Evolutionary conservation across 2,329 filamentous ascomycete species (phyloP).

Genomic region (Lasiodiplodia sp.): DNA sequence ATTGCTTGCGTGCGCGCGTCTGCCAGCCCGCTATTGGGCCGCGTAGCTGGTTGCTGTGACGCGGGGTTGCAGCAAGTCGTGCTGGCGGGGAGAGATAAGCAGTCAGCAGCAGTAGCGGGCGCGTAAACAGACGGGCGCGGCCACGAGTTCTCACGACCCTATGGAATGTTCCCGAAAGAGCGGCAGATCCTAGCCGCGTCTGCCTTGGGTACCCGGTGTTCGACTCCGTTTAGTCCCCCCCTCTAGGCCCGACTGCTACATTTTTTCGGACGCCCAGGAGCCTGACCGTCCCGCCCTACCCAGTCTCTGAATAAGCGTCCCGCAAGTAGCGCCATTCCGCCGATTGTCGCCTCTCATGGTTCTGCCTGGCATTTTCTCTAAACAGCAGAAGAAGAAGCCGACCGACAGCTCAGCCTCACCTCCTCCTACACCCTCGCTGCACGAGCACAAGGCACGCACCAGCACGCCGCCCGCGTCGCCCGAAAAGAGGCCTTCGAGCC

Average conservation of each 20-base stretch:
- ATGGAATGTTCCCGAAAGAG: conserved; percentile 26
- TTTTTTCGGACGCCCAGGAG: conserved; percentile 24
- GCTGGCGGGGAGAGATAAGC: neutral
- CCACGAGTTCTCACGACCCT: conserved; percentile 17
- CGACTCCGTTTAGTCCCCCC: conserved; percentile 25
- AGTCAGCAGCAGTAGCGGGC: conserved; percentile 8
- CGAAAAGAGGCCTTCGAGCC: conserved; percentile 43
- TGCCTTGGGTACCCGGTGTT: conserved; percentile 26
- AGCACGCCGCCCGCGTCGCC: conserved; percentile 46
- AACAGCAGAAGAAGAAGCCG: conserved; percentile 46
- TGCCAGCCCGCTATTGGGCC: neutral
- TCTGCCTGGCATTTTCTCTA: conserved; percentile 37
- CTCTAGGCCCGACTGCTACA: conserved; percentile 25
- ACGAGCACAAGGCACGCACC: conserved; percentile 25
- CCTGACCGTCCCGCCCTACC: conserved; percentile 18
- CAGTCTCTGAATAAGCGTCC: conserved; percentile 30
- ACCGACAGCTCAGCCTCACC: conserved; percentile 36
- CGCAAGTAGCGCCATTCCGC: conserved; percentile 26
- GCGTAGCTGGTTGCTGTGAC: conserved; percentile 7
- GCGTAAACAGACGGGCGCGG: conserved; percentile 18
- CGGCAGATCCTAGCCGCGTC: conserved; percentile 16
- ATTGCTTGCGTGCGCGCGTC: neutral
- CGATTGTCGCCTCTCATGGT: conserved; percentile 28
- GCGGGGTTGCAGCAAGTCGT: neutral
- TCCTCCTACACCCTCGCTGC: conserved; percentile 31